These are phyloP conservation scores for Colletotrichum trifolii DNA, from an alignment of 2,329 filamentous ascomycete genomes.

Conservation along the genomic window DNA sequence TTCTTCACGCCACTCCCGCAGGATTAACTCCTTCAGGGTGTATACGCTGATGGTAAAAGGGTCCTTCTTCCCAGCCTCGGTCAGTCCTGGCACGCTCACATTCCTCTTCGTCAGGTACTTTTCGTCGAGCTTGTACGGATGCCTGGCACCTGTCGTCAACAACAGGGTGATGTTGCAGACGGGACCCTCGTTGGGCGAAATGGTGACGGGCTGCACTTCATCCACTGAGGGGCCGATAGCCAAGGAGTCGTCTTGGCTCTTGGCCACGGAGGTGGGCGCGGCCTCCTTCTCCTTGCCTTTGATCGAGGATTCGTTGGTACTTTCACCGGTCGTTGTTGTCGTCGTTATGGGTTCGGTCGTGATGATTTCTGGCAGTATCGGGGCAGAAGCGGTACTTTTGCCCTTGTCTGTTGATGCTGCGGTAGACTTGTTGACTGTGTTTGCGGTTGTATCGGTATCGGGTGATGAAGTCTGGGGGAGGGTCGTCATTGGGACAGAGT, in stretches of 20 bases:
- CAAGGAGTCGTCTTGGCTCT: conserved; percentile 49
- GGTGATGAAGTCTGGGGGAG: conserved; percentile 42
- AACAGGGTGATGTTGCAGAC: conserved; percentile 83
- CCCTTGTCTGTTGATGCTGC: conserved; percentile 16
- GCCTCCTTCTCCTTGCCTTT: conserved; percentile 50
- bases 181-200: conserved; percentile 48
- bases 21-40: conserved; percentile 92
- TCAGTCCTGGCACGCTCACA: conserved; percentile 77
- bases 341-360: not conserved
- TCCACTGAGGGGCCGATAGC: conserved; percentile 58
- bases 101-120: conserved; percentile 85
- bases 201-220: conserved; percentile 51
- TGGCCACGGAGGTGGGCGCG: conserved; percentile 42
- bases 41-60: conserved; percentile 93
- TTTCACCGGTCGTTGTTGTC: conserved; percentile 10
- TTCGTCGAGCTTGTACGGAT: conserved; percentile 91
- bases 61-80: conserved; percentile 71
- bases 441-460: conserved; percentile 26
- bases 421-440: conserved; percentile 18
- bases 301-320: conserved; percentile 37
- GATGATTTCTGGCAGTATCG: conserved; percentile 6
- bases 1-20: conserved; percentile 91
- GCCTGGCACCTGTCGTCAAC: conserved; percentile 81
- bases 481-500: conserved; percentile 51
- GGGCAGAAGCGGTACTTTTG: conserved; percentile 14